A percentile compares a stretch with the other conserved stretches of the same genome.
Evolutionary conservation across 129 eudicot genomes (phyloP).

Genomic region (Lactuca saligna): DNA sequence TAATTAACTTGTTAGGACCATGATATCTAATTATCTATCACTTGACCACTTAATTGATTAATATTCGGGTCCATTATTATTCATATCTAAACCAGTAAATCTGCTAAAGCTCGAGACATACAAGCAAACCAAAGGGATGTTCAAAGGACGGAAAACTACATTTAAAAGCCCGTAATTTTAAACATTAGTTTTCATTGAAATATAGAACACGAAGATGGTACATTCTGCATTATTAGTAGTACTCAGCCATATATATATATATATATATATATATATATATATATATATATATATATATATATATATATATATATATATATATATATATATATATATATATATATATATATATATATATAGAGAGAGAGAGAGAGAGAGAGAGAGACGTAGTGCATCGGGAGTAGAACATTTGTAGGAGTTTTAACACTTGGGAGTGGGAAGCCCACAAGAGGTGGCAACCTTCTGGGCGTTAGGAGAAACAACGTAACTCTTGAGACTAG

Average conservation of each 20-base stretch:
- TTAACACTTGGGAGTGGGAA: constrained; percentile 33
- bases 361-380: too few relatives aligned
- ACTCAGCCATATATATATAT: not conserved
- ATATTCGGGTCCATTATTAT: too few relatives aligned
- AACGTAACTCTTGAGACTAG: constrained; percentile 2
- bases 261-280: too few relatives aligned
- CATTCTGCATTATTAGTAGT: not conserved
- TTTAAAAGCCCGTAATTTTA: not conserved
- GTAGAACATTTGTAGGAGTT: not conserved
- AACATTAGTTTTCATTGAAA: not conserved
- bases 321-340: too few relatives aligned
- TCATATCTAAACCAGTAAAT: not conserved
- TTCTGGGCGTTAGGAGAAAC: constrained; percentile 19
- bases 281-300: too few relatives aligned
- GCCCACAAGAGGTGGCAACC: constrained; percentile 29
- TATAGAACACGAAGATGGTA: not conserved
- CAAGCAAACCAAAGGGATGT: not conserved
- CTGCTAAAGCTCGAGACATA: not conserved
- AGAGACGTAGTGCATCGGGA: not conserved
- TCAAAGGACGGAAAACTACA: not conserved
- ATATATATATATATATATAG: too few relatives aligned
- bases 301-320: too few relatives aligned
- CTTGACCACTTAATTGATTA: too few relatives aligned
- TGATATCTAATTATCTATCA: too few relatives aligned
- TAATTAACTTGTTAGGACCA: too few relatives aligned